Conservation (phyloP, 352 stramenopile species). For the Phytophthora meadii region DNA sequence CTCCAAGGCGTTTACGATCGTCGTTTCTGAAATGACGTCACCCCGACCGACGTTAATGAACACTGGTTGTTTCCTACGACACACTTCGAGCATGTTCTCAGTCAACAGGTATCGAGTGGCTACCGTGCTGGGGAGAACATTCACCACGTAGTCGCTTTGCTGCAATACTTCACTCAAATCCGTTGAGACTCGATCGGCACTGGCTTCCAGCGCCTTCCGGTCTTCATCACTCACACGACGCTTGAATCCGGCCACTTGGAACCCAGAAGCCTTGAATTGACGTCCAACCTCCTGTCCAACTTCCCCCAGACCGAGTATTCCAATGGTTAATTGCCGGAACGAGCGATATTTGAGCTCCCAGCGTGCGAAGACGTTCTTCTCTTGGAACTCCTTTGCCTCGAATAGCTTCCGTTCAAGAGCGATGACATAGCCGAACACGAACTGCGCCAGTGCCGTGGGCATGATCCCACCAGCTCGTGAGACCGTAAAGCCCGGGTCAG, state of each 20-base stretch:
- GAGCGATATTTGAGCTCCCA: slow-evolving; percentile 48
- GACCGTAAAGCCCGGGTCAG: slow-evolving; percentile 42
- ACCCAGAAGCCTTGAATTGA: slow-evolving; percentile 57
- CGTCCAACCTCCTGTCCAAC: slow-evolving; percentile 67
- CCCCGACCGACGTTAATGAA: slow-evolving; percentile 91
- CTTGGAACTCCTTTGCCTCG: slow-evolving; percentile 41
- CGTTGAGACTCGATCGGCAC: slow-evolving; percentile 50
- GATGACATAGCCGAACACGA: slow-evolving; percentile 54
- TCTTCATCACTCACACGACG: slow-evolving; percentile 43
- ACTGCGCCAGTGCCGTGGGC: slow-evolving; percentile 55
- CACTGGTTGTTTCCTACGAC: slow-evolving; percentile 60
- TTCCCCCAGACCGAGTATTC: slow-evolving; percentile 66
- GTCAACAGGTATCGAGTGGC: slow-evolving; percentile 76
- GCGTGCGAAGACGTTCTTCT: slow-evolving; percentile 42
- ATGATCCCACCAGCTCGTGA: slow-evolving; percentile 65
- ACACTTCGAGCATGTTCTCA: slow-evolving; percentile 51
- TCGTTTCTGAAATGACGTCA: slow-evolving; percentile 73
- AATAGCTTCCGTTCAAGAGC: slow-evolving; percentile 57
- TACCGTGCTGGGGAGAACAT: slow-evolving; percentile 80
- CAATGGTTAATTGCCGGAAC: slow-evolving; percentile 53
- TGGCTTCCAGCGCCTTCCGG: slow-evolving; percentile 18
- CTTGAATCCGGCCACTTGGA: slow-evolving; percentile 76
- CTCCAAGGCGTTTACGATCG: slow-evolving; percentile 73
- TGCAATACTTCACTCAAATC: slow-evolving; percentile 54
- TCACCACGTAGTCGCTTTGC: slow-evolving; percentile 83